These are phyloP conservation scores for Wickerhamomyces silvicola DNA, from an alignment of 805 yeast genomes.

Conservation along the genomic window DNA sequence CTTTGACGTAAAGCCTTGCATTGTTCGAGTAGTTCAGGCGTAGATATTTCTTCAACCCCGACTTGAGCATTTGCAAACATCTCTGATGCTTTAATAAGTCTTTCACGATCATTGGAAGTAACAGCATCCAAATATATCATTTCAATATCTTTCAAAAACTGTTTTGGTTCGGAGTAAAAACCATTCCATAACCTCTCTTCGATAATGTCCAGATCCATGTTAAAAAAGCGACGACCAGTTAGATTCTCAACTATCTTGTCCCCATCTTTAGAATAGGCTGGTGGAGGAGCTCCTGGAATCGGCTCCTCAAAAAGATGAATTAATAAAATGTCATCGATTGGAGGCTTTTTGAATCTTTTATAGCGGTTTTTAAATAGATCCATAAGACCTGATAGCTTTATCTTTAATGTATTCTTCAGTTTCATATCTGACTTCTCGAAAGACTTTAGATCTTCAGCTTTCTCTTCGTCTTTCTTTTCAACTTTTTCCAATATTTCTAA, in stretches of 20 bases:
- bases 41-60: constrained; percentile 82
- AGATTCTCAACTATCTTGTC: constrained; percentile 77
- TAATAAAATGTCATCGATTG: constrained; percentile 69
- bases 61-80: constrained; percentile 96
- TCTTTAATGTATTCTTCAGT: constrained; percentile 76
- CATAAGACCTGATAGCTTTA: constrained; percentile 82
- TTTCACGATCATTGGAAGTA: constrained; percentile 74
- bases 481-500: constrained; percentile 31
- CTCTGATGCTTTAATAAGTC: constrained; percentile 77
- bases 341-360: constrained; percentile 85
- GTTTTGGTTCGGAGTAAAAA: constrained; percentile 85
- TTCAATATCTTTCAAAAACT: constrained; percentile 78
- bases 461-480: constrained; percentile 31
- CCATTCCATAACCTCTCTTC: constrained; percentile 98
- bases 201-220: constrained; percentile 89
- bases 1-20: constrained; percentile 70
- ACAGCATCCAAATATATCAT: constrained; percentile 76
- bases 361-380: constrained; percentile 83
- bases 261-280: constrained; percentile 44
- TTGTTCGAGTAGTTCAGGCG: constrained; percentile 63
- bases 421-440: constrained; percentile 63
- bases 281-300: constrained; percentile 27
- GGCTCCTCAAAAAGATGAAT: constrained; percentile 72
- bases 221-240: constrained; percentile 67
- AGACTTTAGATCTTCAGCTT: constrained; percentile 33